A percentile compares a stretch with the other conserved stretches of the same genome.
These are phyloP conservation scores for Fusarium compactum DNA, from an alignment of 2,329 filamentous ascomycete species.

Conservation along the genomic window DNA sequence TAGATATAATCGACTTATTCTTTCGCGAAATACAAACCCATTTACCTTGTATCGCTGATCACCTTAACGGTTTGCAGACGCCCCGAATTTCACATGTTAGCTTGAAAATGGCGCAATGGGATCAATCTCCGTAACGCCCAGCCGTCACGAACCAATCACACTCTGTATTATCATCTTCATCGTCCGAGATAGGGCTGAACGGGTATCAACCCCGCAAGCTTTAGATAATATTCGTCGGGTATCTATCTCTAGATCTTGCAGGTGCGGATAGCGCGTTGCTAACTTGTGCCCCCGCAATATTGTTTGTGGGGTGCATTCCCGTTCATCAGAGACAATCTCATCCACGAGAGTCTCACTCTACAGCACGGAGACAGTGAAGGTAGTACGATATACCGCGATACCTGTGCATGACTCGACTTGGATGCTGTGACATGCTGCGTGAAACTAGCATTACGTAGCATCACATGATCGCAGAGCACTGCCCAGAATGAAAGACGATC, in stretches of 20 bases:
- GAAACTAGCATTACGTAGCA: not conserved
- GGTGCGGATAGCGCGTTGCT: not conserved
- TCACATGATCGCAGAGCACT: not conserved
- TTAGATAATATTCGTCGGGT: not conserved
- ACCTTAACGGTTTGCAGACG: not conserved
- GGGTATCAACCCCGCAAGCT: not conserved
- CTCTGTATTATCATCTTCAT: accelerated
- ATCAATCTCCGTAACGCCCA: not conserved
- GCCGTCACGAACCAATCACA: constrained; percentile 17
- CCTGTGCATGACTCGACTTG: not conserved
- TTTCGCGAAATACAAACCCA: accelerated
- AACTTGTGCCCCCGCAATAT: not conserved
- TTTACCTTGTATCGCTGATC: not conserved
- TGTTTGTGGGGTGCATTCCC: not conserved
- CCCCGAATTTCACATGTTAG: not conserved
- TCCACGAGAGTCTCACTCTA: not conserved
- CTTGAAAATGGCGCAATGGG: not conserved
- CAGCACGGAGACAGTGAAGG: not conserved
- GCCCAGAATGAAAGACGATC: constrained; percentile 4
- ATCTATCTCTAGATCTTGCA: constrained; percentile 3
- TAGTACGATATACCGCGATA: not conserved
- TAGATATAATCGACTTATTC: not conserved
- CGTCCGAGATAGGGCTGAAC: not conserved
- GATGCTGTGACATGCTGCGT: not conserved
- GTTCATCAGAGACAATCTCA: too few species aligned